These are phyloP conservation scores for Starmerella riodocensis DNA, from an alignment of 805 yeast genomes.

Conservation along the genomic window DNA sequence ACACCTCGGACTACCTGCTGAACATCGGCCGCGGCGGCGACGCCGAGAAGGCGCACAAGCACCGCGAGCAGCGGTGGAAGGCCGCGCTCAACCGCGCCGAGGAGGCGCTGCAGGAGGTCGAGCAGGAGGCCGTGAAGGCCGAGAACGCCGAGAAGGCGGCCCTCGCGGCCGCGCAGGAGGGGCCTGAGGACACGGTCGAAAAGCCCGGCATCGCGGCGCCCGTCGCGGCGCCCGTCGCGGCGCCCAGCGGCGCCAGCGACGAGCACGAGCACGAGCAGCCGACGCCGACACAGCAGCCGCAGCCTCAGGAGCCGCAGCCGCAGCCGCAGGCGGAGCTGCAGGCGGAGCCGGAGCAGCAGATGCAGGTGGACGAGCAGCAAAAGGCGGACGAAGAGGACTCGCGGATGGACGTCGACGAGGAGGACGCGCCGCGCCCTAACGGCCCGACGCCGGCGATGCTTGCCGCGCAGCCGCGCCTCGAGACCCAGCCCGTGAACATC, in stretches of 20 bases:
- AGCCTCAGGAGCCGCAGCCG: no score
- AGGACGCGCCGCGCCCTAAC: not conserved
- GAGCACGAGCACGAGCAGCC: no score
- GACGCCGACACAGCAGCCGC: no score
- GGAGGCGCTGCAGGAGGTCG: slow-evolving; percentile 14
- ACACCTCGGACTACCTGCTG: slow-evolving; percentile 59
- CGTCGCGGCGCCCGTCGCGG: not conserved
- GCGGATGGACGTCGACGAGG: slow-evolving; percentile 1
- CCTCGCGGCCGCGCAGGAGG: no score
- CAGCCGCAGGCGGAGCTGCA: no score
- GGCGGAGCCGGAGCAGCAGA: slow-evolving; percentile 16
- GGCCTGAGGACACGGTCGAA: not conserved
- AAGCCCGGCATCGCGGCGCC: not conserved
- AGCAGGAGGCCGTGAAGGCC: not conserved
- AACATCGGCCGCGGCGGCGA: slow-evolving; percentile 6
- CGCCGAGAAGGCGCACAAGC: slow-evolving; percentile 4
- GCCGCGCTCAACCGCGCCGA: slow-evolving; percentile 12
- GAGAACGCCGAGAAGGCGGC: no score
- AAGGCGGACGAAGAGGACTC: not conserved
- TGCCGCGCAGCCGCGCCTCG: slow-evolving; percentile 11
- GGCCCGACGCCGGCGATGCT: slow-evolving; percentile 10
- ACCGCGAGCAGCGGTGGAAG: slow-evolving; percentile 16
- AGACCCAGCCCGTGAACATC: slow-evolving; percentile 6
- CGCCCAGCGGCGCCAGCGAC: no score
- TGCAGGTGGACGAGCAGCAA: slow-evolving; percentile 9